Evolutionary conservation across 1,284 basidiomycete species (phyloP), one percentile per base, ranked within the genome.

Genomic region (Ceratobasidium sp.): DNA sequence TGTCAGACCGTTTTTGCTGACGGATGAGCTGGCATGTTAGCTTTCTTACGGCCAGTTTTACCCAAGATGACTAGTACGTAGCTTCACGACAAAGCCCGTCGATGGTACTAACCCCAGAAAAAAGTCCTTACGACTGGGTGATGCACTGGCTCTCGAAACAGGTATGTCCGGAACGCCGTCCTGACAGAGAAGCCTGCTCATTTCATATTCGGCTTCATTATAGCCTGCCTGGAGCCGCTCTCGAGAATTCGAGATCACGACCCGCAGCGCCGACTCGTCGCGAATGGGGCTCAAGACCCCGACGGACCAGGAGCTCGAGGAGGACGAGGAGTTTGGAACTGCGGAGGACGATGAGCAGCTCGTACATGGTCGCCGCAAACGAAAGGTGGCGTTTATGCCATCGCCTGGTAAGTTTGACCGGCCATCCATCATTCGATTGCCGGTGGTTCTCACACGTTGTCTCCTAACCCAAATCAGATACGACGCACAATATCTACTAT

Each of bases 71-170:
- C 82, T 95, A 94, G 80, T 80, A 68, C 64, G 80, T 80, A n/a
- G 7, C 23, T 13, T 12, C 18, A 15, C 6, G 20, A 15, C 64
- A 12, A 26, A 6, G 6, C 3, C 23, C 20, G 20, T 33, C 33
- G n/a, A n/a, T 23, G 26, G 18, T 15, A 28, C 60, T 75, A 26
- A 66, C 70, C 60, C 40, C 7, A 26, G 23, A 12, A 68, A 68
- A 68, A 63, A 61, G 80, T 60, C 80, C 80, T 10, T 81, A 78
- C 64, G 80, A 81, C 61, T 81, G 93, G 93, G 84, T 95, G 81
- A 94, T 95, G 93, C 92, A 94, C 82, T 95, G 93, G 93, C 87
- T 95, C 64, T 89, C 93, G 33, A 95, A 95, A 89, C 93, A 91
- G 82, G 80, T 78, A 33, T 23, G 63, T 66, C 56, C 77, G 81